Conservation (phyloP, 345 rosid genomes). For the Cardamine resedifolia region DNA sequence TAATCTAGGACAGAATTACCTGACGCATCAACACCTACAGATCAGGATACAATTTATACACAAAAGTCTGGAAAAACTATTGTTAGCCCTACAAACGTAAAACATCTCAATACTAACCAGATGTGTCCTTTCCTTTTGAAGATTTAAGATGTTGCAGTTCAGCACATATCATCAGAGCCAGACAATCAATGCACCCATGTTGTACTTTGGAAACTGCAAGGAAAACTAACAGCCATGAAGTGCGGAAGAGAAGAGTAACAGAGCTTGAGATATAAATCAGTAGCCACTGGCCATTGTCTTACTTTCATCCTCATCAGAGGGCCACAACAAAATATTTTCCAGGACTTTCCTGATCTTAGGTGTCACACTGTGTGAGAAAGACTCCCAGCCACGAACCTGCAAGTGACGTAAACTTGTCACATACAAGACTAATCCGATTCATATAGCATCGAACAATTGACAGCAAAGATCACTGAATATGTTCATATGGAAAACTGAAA, state of each 20-base stretch:
- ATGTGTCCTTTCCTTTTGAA: constrained; percentile 37
- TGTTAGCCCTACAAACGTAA: constrained; percentile 21
- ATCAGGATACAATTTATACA: constrained; percentile 16
- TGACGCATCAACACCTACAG: constrained; percentile 46
- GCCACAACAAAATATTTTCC: constrained; percentile 68
- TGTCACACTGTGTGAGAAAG: constrained; percentile 49
- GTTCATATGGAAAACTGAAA: constrained; percentile 3
- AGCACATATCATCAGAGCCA: constrained; percentile 75
- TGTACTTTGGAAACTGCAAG: constrained; percentile 80
- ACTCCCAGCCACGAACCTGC: constrained; percentile 65
- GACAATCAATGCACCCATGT: constrained; percentile 93
- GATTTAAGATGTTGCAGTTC: constrained; percentile 59
- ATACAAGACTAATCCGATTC: not conserved
- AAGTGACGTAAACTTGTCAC: constrained; percentile 32
- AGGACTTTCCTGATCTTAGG: constrained; percentile 53
- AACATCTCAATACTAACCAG: constrained; percentile 35
- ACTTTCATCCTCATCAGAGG: constrained; percentile 82
- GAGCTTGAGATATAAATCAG: constrained; percentile 18
- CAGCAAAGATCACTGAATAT: constrained; percentile 2
- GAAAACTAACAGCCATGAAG: constrained; percentile 11
- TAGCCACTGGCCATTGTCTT: constrained; percentile 16
- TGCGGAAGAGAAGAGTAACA: not conserved
- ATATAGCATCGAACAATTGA: constrained; percentile 20
- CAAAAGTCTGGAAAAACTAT: not conserved
- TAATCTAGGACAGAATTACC: constrained; percentile 43